Evolutionary conservation across 345 rosid genomes (phyloP).

Genomic region (Citrus trifoliata): DNA sequence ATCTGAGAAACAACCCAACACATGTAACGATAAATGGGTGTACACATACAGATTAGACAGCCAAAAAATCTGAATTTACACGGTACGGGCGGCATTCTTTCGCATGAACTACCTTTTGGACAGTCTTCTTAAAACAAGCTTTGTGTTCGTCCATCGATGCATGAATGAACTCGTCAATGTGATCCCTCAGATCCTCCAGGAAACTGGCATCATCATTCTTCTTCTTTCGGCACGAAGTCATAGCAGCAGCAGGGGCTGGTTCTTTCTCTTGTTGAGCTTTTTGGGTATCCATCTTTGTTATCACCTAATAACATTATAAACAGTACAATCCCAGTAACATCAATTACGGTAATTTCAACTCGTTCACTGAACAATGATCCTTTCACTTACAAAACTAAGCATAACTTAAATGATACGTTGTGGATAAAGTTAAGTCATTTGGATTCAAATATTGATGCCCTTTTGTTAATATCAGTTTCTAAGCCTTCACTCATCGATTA

Average conservation of each 20-base stretch:
- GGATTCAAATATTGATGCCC: not conserved
- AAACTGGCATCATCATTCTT: constrained; percentile 68
- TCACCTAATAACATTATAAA: not conserved
- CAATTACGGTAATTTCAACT: too few relatives aligned
- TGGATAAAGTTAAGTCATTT: too few relatives aligned
- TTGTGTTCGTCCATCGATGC: constrained; percentile 91
- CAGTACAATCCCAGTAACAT: not conserved
- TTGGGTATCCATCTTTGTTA: constrained; percentile 36
- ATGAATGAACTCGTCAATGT: constrained; percentile 79
- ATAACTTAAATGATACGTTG: not conserved
- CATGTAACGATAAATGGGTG: not conserved
- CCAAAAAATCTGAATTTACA: not conserved
- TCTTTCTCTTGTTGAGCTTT: constrained; percentile 22
- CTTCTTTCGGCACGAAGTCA: constrained; percentile 63
- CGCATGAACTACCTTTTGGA: constrained; percentile 50
- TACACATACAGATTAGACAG: not conserved
- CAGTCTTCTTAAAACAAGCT: constrained; percentile 70
- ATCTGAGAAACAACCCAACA: constrained; percentile 41
- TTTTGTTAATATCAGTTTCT: not conserved
- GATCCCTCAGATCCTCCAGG: constrained; percentile 73
- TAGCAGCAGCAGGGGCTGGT: constrained; percentile 21
- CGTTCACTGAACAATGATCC: not conserved
- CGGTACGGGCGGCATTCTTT: not conserved
- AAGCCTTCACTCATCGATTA: not conserved
- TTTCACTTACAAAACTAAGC: not conserved